These are phyloP conservation scores for Aspergillus nidulans DNA, from an alignment of 495 filamentous ascomycete genomes.

Conservation along the genomic window DNA sequence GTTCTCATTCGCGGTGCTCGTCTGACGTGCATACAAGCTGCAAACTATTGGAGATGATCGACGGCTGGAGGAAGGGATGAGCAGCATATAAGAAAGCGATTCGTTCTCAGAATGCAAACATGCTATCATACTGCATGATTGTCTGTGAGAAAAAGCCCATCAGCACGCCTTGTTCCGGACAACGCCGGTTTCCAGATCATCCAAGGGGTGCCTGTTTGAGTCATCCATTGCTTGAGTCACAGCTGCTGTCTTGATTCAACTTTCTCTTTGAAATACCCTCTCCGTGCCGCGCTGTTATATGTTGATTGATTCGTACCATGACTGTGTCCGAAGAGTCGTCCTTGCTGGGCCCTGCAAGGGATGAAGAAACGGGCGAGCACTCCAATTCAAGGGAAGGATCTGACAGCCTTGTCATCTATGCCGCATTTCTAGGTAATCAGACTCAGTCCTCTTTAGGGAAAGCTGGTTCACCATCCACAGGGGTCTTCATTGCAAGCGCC, in stretches of 20 bases:
- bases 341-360: background rate
- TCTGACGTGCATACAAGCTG: background rate
- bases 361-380: background rate
- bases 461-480: slow-evolving; percentile 8
- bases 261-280: too few relatives aligned
- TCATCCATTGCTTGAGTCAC: too few relatives aligned
- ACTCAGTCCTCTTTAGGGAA: background rate
- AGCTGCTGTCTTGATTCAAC: too few relatives aligned
- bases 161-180: background rate
- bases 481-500: slow-evolving; percentile 29
- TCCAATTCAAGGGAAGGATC: background rate
- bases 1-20: background rate
- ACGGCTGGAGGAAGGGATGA: background rate
- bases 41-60: slow-evolving; percentile 1
- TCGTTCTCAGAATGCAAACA: background rate
- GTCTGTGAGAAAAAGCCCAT: too few relatives aligned
- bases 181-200: too few relatives aligned
- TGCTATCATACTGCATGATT: background rate
- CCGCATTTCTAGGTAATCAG: background rate
- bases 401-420: background rate
- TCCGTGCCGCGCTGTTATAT: too few relatives aligned
- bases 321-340: background rate
- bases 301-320: too few relatives aligned
- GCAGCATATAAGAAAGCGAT: background rate
- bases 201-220: too few relatives aligned